Evolutionary conservation across 306 rosid species (phyloP).

Genomic region (Pterocarpus santalinus): DNA sequence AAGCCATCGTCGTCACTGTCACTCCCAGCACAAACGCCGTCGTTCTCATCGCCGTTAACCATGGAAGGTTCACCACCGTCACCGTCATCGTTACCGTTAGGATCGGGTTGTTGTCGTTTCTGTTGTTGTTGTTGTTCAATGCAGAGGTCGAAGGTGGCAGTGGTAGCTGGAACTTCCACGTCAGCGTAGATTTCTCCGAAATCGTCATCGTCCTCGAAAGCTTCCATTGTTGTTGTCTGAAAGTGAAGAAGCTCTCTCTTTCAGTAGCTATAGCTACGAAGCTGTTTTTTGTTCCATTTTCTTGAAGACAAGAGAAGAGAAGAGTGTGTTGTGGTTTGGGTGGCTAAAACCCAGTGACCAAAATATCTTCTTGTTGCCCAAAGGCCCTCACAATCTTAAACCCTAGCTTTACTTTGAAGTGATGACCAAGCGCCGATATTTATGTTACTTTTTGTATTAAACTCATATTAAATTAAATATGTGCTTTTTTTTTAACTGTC

Average conservation of each 20-base stretch:
- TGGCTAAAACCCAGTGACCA: neutral
- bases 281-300: neutral
- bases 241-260: neutral
- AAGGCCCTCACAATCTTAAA: neutral
- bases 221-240: slow-evolving; percentile 46
- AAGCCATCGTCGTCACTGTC: slow-evolving; percentile 47
- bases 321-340: neutral
- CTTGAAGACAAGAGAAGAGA: neutral
- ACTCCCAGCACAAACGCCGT: slow-evolving; percentile 36
- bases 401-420: neutral
- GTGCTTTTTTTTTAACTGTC: too few species aligned
- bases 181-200: slow-evolving; percentile 69
- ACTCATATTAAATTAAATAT: too few species aligned
- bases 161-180: slow-evolving; percentile 42
- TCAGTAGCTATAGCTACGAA: neutral
- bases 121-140: neutral
- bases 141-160: slow-evolving; percentile 30
- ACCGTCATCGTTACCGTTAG: neutral
- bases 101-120: neutral
- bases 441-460: too few species aligned
- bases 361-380: neutral
- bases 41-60: slow-evolving; percentile 19
- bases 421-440: too few species aligned
- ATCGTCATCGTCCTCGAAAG: slow-evolving; percentile 55
- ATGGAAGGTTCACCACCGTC: neutral